phyloP scores from a whole-genome alignment of 768 basidiomycete species.

The Naganishia onofrii region DNA sequence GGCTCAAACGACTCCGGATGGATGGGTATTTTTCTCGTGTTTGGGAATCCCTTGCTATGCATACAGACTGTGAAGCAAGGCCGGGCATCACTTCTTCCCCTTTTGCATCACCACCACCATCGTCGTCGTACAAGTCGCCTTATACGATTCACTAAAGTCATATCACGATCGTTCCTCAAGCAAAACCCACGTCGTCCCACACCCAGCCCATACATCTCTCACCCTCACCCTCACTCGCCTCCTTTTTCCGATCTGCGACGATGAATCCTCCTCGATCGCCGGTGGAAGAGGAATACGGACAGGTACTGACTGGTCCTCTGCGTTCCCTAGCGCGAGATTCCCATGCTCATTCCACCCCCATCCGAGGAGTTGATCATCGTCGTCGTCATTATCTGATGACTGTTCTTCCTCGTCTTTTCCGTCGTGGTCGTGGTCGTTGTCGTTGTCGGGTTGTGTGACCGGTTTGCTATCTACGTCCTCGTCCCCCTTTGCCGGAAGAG shows the following conservation, averaged over 20 bases:
- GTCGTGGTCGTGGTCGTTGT: not conserved
- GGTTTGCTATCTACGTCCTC: too few relatives aligned
- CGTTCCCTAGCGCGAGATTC: constrained; percentile 71
- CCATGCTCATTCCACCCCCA: constrained; percentile 99
- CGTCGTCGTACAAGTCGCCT: too few relatives aligned
- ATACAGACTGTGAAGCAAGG: too few relatives aligned
- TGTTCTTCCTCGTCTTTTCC: not conserved
- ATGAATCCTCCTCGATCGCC: not conserved
- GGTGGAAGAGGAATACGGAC: constrained; percentile 27
- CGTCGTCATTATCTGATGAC: constrained; percentile 14
- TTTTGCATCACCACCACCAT: too few relatives aligned
- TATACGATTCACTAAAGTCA: too few relatives aligned
- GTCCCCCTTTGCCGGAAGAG: too few relatives aligned
- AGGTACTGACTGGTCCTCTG: constrained; percentile 59
- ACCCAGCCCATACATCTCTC: constrained; percentile 57
- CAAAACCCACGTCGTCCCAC: constrained; percentile 59
- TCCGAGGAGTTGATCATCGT: constrained; percentile 61
- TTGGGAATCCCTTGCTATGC: too few relatives aligned
- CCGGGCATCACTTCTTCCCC: too few relatives aligned
- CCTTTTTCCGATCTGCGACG: not conserved
- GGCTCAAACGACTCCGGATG: too few relatives aligned
- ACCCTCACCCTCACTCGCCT: constrained; percentile 33
- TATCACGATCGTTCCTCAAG: constrained; percentile 29
- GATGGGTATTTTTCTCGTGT: too few relatives aligned
- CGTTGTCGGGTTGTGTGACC: too few relatives aligned